Base-by-base conservation (phyloP, 1,139 yeast species). In the Hanseniaspora sp. region DNA sequence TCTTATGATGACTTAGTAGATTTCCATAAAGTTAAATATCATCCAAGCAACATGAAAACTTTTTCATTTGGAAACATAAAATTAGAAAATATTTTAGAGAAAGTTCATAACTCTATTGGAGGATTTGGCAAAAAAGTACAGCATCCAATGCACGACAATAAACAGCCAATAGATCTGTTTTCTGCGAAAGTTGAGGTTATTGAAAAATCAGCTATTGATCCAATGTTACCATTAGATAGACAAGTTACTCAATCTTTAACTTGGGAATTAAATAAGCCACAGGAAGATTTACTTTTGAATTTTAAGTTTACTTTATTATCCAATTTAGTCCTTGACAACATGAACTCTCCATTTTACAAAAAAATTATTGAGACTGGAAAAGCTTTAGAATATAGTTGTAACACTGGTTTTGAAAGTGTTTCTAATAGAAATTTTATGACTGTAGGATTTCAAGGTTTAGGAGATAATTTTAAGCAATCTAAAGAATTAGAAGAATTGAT, bases 51-150 rank as follows among this genome's bases (percentile, higher is more conserved):
- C 65, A 79, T 95, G 1, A 81, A 76, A 62, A 83, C 95, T 0
- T 87, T 83, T 66, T 85, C 96, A 0, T 92, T 92, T 64, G 98
- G 98, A 40, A 77, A 81, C 55, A 73, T 87, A 55, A 81, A 87
- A 0, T 71, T 90, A 56, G 69, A 67, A 0, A 77, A 75, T 35
- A 90, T 86, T 56, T 72, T 92, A 57, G 67, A 71, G 48, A 80
- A 78, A 56, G 69, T 92, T 44, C 73, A 80, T 58, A 67, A 71
- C 15, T 75, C 75, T 54, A 80, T 81, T 57, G 64, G 64, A 7
- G 66, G 68, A 2, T 84, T 83, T 62, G 86, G 86, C 11, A 71
- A 71, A 56, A 70, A 85, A 60, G 53, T 58, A 9, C 51, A 59
- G 37, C 38, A 34, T n/a, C n/a, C 46, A 34, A 62, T 54, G 33